These are phyloP conservation scores for Cyclotella sp. DNA, from an alignment of 108 stramenopile species.

Conservation along the genomic window DNA sequence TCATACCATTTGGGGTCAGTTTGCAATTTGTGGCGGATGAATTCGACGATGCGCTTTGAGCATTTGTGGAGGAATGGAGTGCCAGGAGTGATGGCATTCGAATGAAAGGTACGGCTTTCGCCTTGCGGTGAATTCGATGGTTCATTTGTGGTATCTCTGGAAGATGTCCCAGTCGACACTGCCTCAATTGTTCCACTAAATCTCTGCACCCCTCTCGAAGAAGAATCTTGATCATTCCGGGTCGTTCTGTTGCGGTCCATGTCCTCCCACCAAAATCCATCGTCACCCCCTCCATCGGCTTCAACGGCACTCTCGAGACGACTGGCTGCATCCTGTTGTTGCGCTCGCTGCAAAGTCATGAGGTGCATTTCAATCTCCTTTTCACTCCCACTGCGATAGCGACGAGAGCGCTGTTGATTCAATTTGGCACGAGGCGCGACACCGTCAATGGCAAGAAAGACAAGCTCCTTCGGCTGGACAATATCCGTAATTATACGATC, in stretches of 20 bases:
- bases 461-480: conserved; percentile 85
- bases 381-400: conserved; percentile 93
- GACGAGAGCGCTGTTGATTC: conserved; percentile 97
- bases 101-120: conserved; percentile 82
- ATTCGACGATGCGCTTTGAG: conserved; percentile 74
- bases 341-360: conserved; percentile 59
- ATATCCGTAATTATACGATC: conserved; percentile 93
- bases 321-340: conserved; percentile 36
- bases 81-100: conserved; percentile 98
- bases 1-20: conserved; percentile 85
- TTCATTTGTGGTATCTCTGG: not conserved
- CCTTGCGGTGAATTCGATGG: conserved; percentile 10
- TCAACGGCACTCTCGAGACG: conserved; percentile 41
- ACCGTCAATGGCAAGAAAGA: conserved; percentile 98
- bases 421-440: conserved; percentile 98
- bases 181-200: conserved; percentile 51
- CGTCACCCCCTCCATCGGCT: conserved; percentile 48
- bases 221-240: not conserved
- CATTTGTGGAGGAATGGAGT: conserved; percentile 94
- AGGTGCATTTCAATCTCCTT: conserved; percentile 84
- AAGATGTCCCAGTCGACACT: conserved; percentile 15
- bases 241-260: not conserved
- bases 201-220: conserved; percentile 35
- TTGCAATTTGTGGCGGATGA: conserved; percentile 72
- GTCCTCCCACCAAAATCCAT: conserved; percentile 32